Evolutionary conservation across 2,329 filamentous ascomycete species (phyloP).

Genomic region (Sporothrix pallida): DNA sequence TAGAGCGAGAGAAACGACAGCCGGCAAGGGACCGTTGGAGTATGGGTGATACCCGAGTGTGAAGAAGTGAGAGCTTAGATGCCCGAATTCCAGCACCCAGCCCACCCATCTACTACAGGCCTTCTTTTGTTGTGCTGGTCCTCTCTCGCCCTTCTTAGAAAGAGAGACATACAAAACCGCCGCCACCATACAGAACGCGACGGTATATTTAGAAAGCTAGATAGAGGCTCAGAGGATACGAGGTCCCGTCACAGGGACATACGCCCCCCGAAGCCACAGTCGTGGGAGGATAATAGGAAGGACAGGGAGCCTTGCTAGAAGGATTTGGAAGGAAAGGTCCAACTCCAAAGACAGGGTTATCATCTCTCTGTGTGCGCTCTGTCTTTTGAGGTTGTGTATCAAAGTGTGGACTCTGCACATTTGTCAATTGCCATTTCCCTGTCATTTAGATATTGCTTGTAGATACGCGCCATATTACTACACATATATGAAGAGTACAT

Average conservation of each 20-base stretch:
- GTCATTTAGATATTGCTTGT: constrained; percentile 18
- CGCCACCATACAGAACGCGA: neutral
- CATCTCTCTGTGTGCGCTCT: neutral
- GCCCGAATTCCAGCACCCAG: neutral
- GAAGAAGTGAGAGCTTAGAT: neutral
- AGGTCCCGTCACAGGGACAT: neutral
- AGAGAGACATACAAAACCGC: constrained; percentile 2
- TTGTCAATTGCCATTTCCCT: neutral
- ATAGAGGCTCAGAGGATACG: neutral
- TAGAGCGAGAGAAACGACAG: neutral
- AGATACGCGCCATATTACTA: constrained; percentile 24
- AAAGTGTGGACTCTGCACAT: constrained; percentile 1
- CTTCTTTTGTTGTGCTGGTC: neutral
- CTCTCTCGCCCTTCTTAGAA: neutral
- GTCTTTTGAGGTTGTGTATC: neutral
- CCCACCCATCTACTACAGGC: neutral
- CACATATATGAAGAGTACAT: neutral
- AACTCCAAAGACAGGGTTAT: neutral
- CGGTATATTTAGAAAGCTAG: neutral
- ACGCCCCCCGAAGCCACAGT: neutral
- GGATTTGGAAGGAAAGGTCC: constrained; percentile 6
- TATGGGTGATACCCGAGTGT: neutral
- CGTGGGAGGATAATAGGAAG: neutral
- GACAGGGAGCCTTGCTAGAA: neutral
- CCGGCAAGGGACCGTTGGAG: too few relatives aligned